phyloP scores from a whole-genome alignment of 2,329 filamentous ascomycete genomes.

The Alternaria triticimaculans region DNA sequence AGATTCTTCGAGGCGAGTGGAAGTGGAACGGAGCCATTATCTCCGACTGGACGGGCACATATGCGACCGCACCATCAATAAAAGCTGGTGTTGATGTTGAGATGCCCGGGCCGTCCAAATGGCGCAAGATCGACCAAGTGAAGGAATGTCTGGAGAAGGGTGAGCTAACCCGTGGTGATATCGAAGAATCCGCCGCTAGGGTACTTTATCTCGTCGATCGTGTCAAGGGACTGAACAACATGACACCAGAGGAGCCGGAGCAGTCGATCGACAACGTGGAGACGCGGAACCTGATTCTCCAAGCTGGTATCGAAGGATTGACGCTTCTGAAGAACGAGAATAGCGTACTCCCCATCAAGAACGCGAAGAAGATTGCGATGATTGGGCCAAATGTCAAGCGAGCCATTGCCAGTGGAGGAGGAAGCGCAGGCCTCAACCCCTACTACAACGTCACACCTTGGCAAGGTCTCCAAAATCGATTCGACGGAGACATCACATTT shows the following conservation, averaged over 20 bases:
- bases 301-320: constrained; percentile 67
- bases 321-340: constrained; percentile 70
- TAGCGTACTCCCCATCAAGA: constrained; percentile 64
- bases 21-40: constrained; percentile 53
- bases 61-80: constrained; percentile 48
- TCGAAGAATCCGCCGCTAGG: constrained; percentile 57
- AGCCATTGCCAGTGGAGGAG: constrained; percentile 71
- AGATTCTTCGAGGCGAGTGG: constrained; percentile 51
- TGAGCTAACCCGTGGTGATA: constrained; percentile 57
- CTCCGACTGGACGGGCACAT: constrained; percentile 52
- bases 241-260: constrained; percentile 64
- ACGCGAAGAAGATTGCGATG: constrained; percentile 66
- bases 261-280: constrained; percentile 60
- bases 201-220: constrained; percentile 68
- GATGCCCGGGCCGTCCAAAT: constrained; percentile 51
- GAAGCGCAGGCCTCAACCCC: constrained; percentile 71
- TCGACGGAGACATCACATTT: constrained; percentile 64
- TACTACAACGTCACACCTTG: constrained; percentile 72
- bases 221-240: constrained; percentile 64
- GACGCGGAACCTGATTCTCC: constrained; percentile 66
- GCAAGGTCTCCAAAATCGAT: constrained; percentile 65
- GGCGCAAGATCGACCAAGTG: constrained; percentile 47
- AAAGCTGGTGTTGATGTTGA: constrained; percentile 50
- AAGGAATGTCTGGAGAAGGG: constrained; percentile 43
- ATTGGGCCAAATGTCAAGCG: constrained; percentile 73